Evolutionary conservation across 306 rosid species (phyloP).

Genomic region (Fragaria nilgerrensis): DNA sequence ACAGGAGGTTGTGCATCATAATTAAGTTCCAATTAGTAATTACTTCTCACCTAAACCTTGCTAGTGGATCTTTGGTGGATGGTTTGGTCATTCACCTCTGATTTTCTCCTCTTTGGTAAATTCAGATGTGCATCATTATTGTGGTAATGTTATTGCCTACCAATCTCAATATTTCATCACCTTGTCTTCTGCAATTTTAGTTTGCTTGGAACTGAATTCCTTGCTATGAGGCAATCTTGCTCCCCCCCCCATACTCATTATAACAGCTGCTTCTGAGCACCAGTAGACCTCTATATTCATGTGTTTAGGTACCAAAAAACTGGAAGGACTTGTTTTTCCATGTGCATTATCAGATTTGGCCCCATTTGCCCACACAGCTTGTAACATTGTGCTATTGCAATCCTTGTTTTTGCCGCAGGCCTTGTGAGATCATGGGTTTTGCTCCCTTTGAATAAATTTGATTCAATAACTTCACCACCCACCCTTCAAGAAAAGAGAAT

Average conservation of each 20-base stretch:
- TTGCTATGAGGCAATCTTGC: constrained; percentile 37
- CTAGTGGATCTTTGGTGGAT: constrained; percentile 18
- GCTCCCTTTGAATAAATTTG: constrained; percentile 25
- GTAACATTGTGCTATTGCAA: neutral
- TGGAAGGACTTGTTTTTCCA: neutral
- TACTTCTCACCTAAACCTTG: constrained; percentile 15
- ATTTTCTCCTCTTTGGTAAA: neutral
- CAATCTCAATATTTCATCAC: neutral
- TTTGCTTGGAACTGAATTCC: constrained; percentile 3
- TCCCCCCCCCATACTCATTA: constrained; percentile 12
- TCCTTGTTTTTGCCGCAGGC: constrained; percentile 7
- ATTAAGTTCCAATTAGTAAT: constrained; percentile 20
- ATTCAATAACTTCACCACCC: constrained; percentile 26
- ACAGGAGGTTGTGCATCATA: constrained; percentile 25
- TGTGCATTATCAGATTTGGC: constrained; percentile 19
- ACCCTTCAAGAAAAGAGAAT: constrained; percentile 18
- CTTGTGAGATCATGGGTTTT: constrained; percentile 26
- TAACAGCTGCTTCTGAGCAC: constrained; percentile 1
- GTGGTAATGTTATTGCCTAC: neutral
- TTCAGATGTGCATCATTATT: constrained; percentile 5
- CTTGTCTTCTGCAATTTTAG: constrained; percentile 13
- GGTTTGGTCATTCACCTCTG: constrained; percentile 14
- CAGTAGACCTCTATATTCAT: constrained; percentile 15
- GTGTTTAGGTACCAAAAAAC: constrained; percentile 12
- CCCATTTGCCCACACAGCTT: constrained; percentile 23